Evolutionary conservation across 1,139 yeast species (phyloP).

Genomic region (Nakaseomyces glabratus): DNA sequence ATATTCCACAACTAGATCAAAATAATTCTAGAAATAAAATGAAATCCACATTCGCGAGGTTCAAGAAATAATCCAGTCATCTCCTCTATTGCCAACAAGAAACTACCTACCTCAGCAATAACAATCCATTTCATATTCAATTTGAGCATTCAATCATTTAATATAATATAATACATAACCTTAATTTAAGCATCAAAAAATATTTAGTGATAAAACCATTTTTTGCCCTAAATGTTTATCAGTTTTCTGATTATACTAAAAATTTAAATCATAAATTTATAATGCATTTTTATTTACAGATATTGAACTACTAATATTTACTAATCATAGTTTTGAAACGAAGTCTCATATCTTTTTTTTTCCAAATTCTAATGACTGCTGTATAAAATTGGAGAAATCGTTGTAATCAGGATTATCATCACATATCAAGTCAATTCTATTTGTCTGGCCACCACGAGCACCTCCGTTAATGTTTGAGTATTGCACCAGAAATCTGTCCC

Average conservation of each 20-base stretch:
- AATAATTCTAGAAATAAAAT: slow-evolving; percentile 1
- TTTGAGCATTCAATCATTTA: too few species aligned
- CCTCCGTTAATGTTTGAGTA: slow-evolving; percentile 51
- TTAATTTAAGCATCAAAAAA: too few species aligned
- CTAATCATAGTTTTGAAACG: neutral
- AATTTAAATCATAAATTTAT: too few species aligned
- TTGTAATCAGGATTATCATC: slow-evolving; percentile 18
- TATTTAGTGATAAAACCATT: too few species aligned
- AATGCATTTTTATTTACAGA: slow-evolving; percentile 6
- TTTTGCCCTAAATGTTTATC: too few species aligned
- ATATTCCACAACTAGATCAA: neutral
- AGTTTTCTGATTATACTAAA: too few species aligned
- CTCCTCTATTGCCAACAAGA: too few species aligned
- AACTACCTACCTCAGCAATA: too few species aligned
- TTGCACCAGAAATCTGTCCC: slow-evolving; percentile 36
- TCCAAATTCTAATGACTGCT: slow-evolving; percentile 25
- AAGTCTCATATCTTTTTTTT: slow-evolving; percentile 1
- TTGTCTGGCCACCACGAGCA: slow-evolving; percentile 42
- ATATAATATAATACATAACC: too few species aligned
- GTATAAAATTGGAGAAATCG: slow-evolving; percentile 25
- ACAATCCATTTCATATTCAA: too few species aligned
- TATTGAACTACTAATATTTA: neutral
- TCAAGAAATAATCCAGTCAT: neutral
- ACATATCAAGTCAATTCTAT: slow-evolving; percentile 44
- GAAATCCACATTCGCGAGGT: slow-evolving; percentile 1